These are phyloP conservation scores for Arachnomyces sp. DNA, from an alignment of 2,329 filamentous ascomycete genomes.

Conservation along the genomic window DNA sequence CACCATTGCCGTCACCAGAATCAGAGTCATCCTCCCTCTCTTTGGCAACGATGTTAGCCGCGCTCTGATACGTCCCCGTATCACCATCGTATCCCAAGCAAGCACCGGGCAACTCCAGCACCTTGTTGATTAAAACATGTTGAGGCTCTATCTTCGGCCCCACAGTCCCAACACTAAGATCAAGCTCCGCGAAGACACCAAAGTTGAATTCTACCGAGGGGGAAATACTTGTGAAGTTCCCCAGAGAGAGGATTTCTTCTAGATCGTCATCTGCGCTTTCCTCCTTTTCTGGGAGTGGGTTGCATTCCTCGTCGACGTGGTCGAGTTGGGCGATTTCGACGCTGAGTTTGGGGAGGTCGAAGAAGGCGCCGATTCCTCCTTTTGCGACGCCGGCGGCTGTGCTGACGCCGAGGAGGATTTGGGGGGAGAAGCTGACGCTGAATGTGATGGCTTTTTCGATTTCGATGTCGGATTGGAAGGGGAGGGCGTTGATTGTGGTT, in stretches of 20 bases:
- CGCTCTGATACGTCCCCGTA: constrained; percentile 6
- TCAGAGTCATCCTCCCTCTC: too few species aligned
- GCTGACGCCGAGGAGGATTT: constrained; percentile 15
- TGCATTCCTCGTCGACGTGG: constrained; percentile 15
- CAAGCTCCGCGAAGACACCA: constrained; percentile 12
- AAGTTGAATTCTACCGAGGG: constrained; percentile 15
- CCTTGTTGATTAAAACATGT: constrained; percentile 7
- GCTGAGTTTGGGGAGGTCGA: constrained; percentile 16
- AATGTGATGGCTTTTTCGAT: constrained; percentile 8
- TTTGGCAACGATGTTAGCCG: constrained; percentile 4
- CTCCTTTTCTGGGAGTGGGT: constrained; percentile 5
- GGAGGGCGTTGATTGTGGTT: constrained; percentile 12
- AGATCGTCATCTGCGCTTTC: not conserved
- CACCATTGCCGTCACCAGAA: too few species aligned
- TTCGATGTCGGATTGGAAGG: constrained; percentile 11
- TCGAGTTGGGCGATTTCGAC: constrained; percentile 14
- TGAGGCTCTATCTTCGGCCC: constrained; percentile 3
- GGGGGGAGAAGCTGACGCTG: constrained; percentile 11
- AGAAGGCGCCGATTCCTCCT: constrained; percentile 16
- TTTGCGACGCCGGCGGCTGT: constrained; percentile 7
- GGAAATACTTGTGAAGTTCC: constrained; percentile 13
- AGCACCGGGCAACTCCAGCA: constrained; percentile 12
- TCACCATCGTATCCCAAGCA: constrained; percentile 15
- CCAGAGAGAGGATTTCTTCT: constrained; percentile 3
- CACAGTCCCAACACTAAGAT: constrained; percentile 8